Base-by-base conservation (phyloP, 768 basidiomycete species). In the Cytidiella melzeri region DNA sequence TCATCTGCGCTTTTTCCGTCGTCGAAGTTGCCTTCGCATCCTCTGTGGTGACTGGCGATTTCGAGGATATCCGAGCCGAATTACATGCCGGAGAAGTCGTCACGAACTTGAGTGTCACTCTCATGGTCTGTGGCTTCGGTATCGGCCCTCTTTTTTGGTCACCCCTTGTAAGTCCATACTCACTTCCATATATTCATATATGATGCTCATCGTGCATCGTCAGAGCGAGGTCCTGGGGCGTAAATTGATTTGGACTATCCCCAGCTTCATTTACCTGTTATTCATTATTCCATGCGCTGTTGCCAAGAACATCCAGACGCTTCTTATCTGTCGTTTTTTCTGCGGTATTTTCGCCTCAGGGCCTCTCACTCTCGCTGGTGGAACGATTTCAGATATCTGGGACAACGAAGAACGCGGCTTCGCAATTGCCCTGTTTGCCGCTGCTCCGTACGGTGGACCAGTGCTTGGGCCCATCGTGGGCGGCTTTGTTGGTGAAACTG, bases 391-490 rank as follows among this genome's bases (percentile, higher is more conserved):
- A 24, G 69, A 70, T 43, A 50, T 68, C 18, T 68, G 66, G 64
- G 66, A 67, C 39, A 64, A 67, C 51, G 63, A 67, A 36, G 62
- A 64, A 18, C 65, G 69, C 36, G 69, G 68, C 27, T 59, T 73
- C 41, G 72, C 72, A 4, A 71, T 73, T 37, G 67, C 68, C 0
- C 43, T 72, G 13, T 74, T 73, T 52, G 67, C 69, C 5, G 64
- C 71, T 1, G 68, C 69, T 5, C 70, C 71, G 0, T 74, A 73
- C 57, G 62, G 69, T 1, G 72, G 69, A 20, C 73, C 73, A 6
- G 68, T 76, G 0, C 40, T 77, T 25, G 81, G 81, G 2, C 83
- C 76, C 5, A 71, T 79, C 47, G 67, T 75, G 19, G 76, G 74
- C 44, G 73, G 73, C 11, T 70, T 70, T 45, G 71, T 74, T 47